A percentile compares a stretch with the other conserved stretches of the same genome.
These are phyloP conservation scores for Wickerhamiella hasegawae DNA, from an alignment of 805 yeast genomes.

Conservation along the genomic window DNA sequence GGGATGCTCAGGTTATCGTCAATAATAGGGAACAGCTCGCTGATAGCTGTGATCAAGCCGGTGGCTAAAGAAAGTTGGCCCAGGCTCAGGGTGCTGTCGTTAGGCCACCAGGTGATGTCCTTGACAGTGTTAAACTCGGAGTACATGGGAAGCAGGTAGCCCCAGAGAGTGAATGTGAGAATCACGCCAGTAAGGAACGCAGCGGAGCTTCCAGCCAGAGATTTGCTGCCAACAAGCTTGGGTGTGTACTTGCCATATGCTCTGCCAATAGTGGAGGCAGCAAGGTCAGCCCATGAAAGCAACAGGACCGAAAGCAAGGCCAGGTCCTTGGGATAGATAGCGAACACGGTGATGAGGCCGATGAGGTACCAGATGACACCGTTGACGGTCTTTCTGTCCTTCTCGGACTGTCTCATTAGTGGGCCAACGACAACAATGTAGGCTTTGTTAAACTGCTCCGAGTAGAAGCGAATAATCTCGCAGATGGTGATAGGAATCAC, in stretches of 20 bases:
- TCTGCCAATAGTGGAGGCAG: constrained; percentile 90
- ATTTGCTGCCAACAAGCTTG: constrained; percentile 54
- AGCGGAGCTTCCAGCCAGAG: constrained; percentile 81
- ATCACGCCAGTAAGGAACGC: constrained; percentile 61
- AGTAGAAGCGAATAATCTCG: constrained; percentile 53
- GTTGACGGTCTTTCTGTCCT: constrained; percentile 38
- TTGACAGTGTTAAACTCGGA: constrained; percentile 38
- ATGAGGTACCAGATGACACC: constrained; percentile 80
- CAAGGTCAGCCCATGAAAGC: constrained; percentile 93
- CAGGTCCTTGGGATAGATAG: constrained; percentile 64
- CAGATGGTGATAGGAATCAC: constrained; percentile 40
- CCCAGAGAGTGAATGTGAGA: constrained; percentile 56
- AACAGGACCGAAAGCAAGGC: constrained; percentile 58
- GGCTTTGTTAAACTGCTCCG: constrained; percentile 42
- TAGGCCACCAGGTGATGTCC: constrained; percentile 50
- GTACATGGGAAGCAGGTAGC: constrained; percentile 50
- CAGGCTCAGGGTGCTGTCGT: constrained; percentile 40
- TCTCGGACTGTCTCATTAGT: constrained; percentile 73
- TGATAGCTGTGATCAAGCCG: constrained; percentile 71
- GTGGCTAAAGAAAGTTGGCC: constrained; percentile 38
- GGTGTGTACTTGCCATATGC: constrained; percentile 74
- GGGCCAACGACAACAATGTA: constrained; percentile 61
- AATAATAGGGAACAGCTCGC: constrained; percentile 71
- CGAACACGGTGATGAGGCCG: constrained; percentile 60
- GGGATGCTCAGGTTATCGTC: constrained; percentile 96